Base-by-base conservation (phyloP, 306 rosid species). In the Casuarina cunninghamiana region DNA sequence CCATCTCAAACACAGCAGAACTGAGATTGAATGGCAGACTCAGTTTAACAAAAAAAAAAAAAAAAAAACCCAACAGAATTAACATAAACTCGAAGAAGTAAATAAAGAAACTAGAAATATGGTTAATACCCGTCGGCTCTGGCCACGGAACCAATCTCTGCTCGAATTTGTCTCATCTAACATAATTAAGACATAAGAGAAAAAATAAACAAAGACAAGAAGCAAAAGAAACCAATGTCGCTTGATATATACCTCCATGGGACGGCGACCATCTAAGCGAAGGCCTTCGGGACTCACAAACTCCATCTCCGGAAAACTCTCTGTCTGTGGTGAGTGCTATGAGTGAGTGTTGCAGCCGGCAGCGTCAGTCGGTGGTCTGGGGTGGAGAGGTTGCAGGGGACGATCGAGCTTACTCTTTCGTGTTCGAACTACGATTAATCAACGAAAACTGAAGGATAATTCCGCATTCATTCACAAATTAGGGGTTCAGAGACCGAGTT, bases 81-180 rank as follows among this genome's bases (percentile, higher is more conserved):
- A 50, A 65, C 77, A 17, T 60, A 66, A 50, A 49, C 8, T 65
- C 77, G 17, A 54, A 17, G 3, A 39, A 21, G 69, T 43, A 2
- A 17, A 58, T 49, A 16, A 15, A 5, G 45, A 9, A 39, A 10
- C 37, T 17, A 61, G 3, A 38, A 10, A 65, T 11, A 17, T 61
- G 58, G n/a, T 19, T 49, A 35, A 13, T 73, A 83, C 98, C 98
- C 94, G 57, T 92, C 97, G 0, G 97, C 98, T 87, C 89, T 92
- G 63, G 91, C 88, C n/a, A 94, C 94, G 46, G 89, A 78, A 67
- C 97, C 97, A 71, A 92, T 88, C 85, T 94, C 94, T 16, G 94
- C 96, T 80, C 93, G 91, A 75, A 94, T 90, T 84, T 94, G 96
- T 61, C 98, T 91, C 98, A 91, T 87, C 98, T 93, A 69, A 67